Percentiles rank a stretch among this genome's conserved stretches.
These are phyloP conservation scores for Euphorbia pulcherrima DNA, from an alignment of 345 rosid species.

Conservation along the genomic window DNA sequence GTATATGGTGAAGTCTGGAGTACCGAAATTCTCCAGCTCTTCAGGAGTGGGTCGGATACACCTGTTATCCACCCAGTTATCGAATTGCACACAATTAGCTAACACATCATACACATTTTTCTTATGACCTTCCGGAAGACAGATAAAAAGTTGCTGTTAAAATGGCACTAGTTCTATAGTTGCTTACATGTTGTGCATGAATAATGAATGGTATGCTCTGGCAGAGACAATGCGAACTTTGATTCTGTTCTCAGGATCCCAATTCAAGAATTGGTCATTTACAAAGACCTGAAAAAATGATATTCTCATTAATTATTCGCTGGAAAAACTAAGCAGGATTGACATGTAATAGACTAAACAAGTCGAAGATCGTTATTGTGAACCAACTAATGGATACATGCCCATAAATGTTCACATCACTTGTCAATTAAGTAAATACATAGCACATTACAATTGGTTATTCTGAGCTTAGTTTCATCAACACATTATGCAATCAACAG, in stretches of 20 bases:
- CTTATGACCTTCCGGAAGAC: slow-evolving; percentile 23
- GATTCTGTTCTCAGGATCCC: slow-evolving; percentile 87
- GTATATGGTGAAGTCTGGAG: slow-evolving; percentile 98
- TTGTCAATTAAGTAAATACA: background rate
- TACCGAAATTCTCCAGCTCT: slow-evolving; percentile 96
- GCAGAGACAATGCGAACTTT: slow-evolving; percentile 98
- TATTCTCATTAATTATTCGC: background rate
- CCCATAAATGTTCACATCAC: background rate
- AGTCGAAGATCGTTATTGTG: background rate
- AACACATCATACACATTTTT: slow-evolving; percentile 30
- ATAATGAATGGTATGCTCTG: slow-evolving; percentile 94
- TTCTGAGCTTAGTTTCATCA: background rate
- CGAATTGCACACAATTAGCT: slow-evolving; percentile 49
- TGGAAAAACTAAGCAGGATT: background rate
- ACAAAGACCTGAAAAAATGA: slow-evolving; percentile 60
- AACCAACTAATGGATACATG: background rate
- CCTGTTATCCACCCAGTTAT: slow-evolving; percentile 83
- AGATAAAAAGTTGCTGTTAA: slow-evolving; percentile 1
- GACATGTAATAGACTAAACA: background rate
- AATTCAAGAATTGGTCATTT: slow-evolving; percentile 88
- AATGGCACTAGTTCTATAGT: slow-evolving; percentile 1
- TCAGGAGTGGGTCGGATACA: slow-evolving; percentile 95
- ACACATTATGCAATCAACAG: background rate
- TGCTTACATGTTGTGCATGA: slow-evolving; percentile 99
- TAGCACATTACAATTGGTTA: too few species aligned